Conservation (phyloP, 2,329 filamentous ascomycete genomes). For the Colletotrichum theobromicola region DNA sequence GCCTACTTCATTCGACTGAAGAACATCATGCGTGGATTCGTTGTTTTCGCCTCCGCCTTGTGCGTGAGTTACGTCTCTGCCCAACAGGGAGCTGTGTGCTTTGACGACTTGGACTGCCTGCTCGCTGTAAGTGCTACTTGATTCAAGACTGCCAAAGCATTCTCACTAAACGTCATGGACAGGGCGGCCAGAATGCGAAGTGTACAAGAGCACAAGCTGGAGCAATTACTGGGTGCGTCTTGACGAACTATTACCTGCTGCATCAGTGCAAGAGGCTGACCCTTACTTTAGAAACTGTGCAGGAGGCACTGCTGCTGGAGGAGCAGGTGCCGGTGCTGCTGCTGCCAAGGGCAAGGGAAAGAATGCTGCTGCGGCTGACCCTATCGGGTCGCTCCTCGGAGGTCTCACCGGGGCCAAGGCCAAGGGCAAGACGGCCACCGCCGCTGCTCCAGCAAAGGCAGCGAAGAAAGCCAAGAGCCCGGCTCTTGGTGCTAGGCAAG, state of each 20-base stretch:
- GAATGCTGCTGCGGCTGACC: slow-evolving; percentile 1
- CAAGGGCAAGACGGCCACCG: neutral
- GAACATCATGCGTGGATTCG: neutral
- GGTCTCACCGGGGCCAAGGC: slow-evolving; percentile 3
- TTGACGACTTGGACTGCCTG: slow-evolving; percentile 11
- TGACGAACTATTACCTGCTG: neutral
- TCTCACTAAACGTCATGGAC: neutral
- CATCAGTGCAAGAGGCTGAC: neutral
- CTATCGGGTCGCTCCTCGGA: neutral
- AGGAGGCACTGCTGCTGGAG: neutral
- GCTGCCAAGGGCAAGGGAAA: neutral
- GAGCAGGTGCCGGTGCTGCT: neutral
- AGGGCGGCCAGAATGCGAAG: slow-evolving; percentile 14
- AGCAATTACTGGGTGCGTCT: neutral
- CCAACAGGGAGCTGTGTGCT: slow-evolving; percentile 11
- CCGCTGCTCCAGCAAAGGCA: neutral
- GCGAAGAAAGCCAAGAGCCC: neutral
- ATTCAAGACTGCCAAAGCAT: neutral
- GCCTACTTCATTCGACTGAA: neutral
- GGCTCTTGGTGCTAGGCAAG: neutral
- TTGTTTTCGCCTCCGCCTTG: slow-evolving; percentile 4
- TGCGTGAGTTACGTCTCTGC: slow-evolving; percentile 8
- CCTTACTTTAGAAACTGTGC: neutral
- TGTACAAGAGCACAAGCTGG: slow-evolving; percentile 12
- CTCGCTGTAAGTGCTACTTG: neutral